These are phyloP conservation scores for Fusarium robinianum DNA, from an alignment of 2,329 filamentous ascomycete genomes.

Conservation along the genomic window DNA sequence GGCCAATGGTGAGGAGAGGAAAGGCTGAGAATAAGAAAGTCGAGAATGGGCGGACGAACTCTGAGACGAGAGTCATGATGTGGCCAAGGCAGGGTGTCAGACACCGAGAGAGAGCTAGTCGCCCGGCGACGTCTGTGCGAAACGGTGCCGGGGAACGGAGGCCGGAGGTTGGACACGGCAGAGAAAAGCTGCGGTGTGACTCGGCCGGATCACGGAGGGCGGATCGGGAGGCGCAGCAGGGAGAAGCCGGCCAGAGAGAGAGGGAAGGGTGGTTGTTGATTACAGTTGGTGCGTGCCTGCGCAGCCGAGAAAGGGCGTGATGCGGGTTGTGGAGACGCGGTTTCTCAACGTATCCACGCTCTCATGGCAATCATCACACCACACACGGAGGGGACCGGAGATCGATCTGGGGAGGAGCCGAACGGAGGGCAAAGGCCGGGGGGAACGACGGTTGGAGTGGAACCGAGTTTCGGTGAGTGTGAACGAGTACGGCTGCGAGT, in stretches of 20 bases:
- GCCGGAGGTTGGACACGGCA: slow-evolving; percentile 7
- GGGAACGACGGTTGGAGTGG: too few species aligned
- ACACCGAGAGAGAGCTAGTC: slow-evolving; percentile 17
- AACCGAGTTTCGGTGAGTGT: too few species aligned
- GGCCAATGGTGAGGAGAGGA: slow-evolving; percentile 1
- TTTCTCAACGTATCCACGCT: too few species aligned
- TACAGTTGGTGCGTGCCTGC: slow-evolving; percentile 4
- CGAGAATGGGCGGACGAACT: slow-evolving; percentile 34
- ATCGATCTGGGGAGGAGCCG: too few species aligned
- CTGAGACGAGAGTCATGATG: slow-evolving; percentile 39
- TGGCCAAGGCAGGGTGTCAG: slow-evolving; percentile 17
- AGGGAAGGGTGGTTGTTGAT: background rate
- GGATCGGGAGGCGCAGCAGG: slow-evolving; percentile 6
- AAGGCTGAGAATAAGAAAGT: slow-evolving; percentile 4
- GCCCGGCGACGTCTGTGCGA: too few species aligned
- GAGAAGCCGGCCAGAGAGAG: background rate
- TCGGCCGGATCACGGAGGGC: slow-evolving; percentile 14
- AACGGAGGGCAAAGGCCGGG: too few species aligned
- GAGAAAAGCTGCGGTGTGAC: background rate
- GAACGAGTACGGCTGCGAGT: too few species aligned
- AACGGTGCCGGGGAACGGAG: background rate
- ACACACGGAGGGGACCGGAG: too few species aligned
- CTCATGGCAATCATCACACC: too few species aligned
- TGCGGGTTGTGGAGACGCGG: slow-evolving; percentile 10
- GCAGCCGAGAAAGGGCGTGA: too few species aligned